Conservation (phyloP, 2,329 filamentous ascomycete genomes). For the Chaetomium sp. region DNA sequence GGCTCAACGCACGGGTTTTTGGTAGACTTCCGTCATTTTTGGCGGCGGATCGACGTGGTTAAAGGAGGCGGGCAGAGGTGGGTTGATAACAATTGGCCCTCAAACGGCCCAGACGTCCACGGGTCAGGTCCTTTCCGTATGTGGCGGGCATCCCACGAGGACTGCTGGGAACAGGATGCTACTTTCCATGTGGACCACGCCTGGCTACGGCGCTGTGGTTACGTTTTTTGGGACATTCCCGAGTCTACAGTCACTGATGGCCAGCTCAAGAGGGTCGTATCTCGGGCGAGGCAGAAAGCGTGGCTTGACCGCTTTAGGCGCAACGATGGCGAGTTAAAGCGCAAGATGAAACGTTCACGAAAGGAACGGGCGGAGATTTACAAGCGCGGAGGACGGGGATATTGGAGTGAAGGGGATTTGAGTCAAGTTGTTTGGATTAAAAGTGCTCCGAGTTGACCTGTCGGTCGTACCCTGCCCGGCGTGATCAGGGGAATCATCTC, state of each 20-base stretch:
- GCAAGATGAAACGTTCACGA: neutral
- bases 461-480: too few relatives aligned
- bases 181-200: neutral
- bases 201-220: neutral
- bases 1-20: neutral
- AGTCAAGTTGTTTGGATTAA: constrained; percentile 5
- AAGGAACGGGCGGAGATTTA: constrained; percentile 5
- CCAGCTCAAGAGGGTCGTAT: neutral
- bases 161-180: neutral
- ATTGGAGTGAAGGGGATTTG: constrained; percentile 11
- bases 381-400: constrained; percentile 3
- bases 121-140: neutral
- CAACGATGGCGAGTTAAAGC: neutral
- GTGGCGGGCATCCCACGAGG: neutral
- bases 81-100: neutral
- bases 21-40: neutral
- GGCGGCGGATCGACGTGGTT: neutral
- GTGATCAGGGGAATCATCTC: too few relatives aligned
- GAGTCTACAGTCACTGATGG: neutral
- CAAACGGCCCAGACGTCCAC: neutral
- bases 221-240: constrained; percentile 1
- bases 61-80: too few relatives aligned
- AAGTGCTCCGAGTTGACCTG: neutral
- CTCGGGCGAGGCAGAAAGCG: neutral
- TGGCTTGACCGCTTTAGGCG: neutral